Conservation (phyloP, 2,329 filamentous ascomycete species). For the Leptographium radiaticola region DNA sequence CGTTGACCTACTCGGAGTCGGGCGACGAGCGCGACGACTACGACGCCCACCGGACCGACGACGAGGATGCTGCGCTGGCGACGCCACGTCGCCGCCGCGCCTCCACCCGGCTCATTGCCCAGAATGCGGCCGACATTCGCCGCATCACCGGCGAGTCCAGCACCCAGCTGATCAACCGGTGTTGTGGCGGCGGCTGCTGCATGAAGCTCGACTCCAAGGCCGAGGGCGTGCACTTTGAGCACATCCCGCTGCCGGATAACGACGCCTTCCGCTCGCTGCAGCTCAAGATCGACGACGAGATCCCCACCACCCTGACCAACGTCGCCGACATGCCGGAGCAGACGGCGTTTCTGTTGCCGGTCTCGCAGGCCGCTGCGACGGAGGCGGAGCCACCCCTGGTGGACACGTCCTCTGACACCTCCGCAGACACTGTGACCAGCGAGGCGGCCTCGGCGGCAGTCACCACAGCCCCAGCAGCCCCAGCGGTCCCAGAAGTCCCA, state of each 20-base stretch:
- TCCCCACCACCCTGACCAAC: conserved; percentile 61
- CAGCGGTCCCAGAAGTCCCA: background rate
- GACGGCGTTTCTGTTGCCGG: conserved; percentile 56
- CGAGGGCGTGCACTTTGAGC: conserved; percentile 37
- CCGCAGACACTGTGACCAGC: background rate
- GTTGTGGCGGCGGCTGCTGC: conserved; percentile 53
- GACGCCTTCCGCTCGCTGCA: conserved; percentile 69
- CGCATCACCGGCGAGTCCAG: conserved; percentile 52
- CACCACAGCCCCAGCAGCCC: too few relatives aligned
- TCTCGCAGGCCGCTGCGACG: conserved; percentile 18
- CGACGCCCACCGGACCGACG: conserved; percentile 27
- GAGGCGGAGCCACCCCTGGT: background rate
- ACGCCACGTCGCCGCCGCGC: conserved; percentile 43
- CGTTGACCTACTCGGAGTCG: conserved; percentile 50
- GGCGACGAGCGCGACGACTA: conserved; percentile 41
- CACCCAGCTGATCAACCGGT: conserved; percentile 46
- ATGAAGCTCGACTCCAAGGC: conserved; percentile 33
- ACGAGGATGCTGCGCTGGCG: conserved; percentile 5
- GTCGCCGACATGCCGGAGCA: conserved; percentile 61
- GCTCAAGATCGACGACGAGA: conserved; percentile 59
- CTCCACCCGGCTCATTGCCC: conserved; percentile 54
- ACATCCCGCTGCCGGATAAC: conserved; percentile 57
- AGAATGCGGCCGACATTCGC: conserved; percentile 48
- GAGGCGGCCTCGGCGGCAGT: background rate
- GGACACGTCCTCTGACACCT: background rate